These are phyloP conservation scores for Malassezia equina DNA, from an alignment of 1,284 basidiomycete genomes.

Conservation along the genomic window DNA sequence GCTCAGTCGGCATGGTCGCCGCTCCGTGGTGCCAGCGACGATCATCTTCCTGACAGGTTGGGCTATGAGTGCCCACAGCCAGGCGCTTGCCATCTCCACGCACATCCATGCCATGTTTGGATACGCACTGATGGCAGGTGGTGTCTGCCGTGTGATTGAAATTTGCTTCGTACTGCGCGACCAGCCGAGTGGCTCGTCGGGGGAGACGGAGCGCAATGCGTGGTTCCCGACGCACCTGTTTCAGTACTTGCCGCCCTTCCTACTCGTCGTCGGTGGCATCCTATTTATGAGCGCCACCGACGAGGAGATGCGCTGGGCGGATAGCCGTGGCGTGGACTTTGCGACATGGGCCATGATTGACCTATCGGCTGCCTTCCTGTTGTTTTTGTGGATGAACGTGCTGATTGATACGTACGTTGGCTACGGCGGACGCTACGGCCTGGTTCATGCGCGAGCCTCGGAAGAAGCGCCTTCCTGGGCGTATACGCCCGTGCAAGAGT, in stretches of 20 bases:
- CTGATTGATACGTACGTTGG: slow-evolving; percentile 39
- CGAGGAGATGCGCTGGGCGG: slow-evolving; percentile 44
- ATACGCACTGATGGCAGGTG: slow-evolving; percentile 73
- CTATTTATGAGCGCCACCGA: slow-evolving; percentile 47
- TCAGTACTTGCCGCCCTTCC: slow-evolving; percentile 41
- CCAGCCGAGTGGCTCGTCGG: slow-evolving; percentile 30
- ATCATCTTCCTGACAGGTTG: slow-evolving; percentile 67
- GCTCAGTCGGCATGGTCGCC: slow-evolving; percentile 70
- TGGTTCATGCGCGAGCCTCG: background rate
- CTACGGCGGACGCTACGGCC: slow-evolving; percentile 32
- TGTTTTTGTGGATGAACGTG: slow-evolving; percentile 43
- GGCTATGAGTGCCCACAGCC: slow-evolving; percentile 85
- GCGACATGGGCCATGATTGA: slow-evolving; percentile 46
- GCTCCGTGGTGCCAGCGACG: slow-evolving; percentile 69
- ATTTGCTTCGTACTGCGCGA: slow-evolving; percentile 63
- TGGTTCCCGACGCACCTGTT: slow-evolving; percentile 20
- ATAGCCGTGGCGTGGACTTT: slow-evolving; percentile 34
- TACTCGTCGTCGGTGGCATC: slow-evolving; percentile 34
- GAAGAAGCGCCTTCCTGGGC: background rate
- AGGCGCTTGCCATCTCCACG: slow-evolving; percentile 57
- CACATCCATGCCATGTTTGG: slow-evolving; percentile 77
- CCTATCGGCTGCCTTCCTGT: slow-evolving; percentile 31
- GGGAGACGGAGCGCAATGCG: background rate
- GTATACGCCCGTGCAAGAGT: background rate
- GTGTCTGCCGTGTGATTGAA: slow-evolving; percentile 70